A percentile compares a stretch with the other conserved stretches of the same genome.
These are phyloP conservation scores for Medicago lupulina DNA, from an alignment of 306 rosid species.

Conservation along the genomic window DNA sequence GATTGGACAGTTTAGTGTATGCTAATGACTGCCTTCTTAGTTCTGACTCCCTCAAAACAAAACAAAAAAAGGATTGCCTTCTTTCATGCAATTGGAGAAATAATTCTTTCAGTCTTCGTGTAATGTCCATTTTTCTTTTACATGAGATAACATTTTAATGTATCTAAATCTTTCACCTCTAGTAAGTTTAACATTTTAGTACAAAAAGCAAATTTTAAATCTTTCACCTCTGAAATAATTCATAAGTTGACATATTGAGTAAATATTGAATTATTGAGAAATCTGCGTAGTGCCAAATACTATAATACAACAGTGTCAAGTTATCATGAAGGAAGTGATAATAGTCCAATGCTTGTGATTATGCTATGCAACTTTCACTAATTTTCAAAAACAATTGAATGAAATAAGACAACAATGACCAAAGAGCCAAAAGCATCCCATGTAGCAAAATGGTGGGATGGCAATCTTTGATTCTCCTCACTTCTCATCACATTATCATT, in stretches of 20 bases:
- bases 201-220: too few relatives aligned
- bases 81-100: background rate
- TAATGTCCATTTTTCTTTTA: too few relatives aligned
- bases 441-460: constrained; percentile 24
- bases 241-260: too few relatives aligned
- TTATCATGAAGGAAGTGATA: constrained; percentile 22
- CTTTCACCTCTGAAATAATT: too few relatives aligned
- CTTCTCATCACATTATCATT: background rate
- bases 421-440: constrained; percentile 50
- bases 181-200: too few relatives aligned
- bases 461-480: constrained; percentile 1
- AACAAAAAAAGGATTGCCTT: background rate
- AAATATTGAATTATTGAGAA: too few relatives aligned
- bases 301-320: background rate
- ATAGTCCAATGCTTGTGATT: constrained; percentile 18
- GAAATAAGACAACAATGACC: constrained; percentile 36
- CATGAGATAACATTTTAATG: too few relatives aligned
- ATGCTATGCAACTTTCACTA: constrained; percentile 24
- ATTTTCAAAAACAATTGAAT: constrained; percentile 23
- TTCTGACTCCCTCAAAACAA: too few relatives aligned
- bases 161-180: too few relatives aligned
- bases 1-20: too few relatives aligned
- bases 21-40: too few relatives aligned
- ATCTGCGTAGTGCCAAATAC: background rate
- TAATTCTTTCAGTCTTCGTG: background rate